Conservation (phyloP, 1,284 basidiomycete species). For the Puccinia brachypodii region DNA sequence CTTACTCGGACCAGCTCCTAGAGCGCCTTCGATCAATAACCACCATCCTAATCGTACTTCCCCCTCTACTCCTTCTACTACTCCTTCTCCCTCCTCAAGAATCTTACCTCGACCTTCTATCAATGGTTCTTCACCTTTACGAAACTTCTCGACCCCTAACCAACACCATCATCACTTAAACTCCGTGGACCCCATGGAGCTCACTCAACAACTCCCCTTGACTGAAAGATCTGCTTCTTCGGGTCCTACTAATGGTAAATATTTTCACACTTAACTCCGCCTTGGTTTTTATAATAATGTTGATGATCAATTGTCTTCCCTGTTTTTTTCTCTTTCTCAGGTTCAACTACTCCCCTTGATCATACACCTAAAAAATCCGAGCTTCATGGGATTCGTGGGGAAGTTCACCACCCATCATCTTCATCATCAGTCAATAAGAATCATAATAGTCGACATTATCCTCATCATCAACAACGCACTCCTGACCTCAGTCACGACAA, state of each 20-base stretch:
- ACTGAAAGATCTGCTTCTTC: neutral
- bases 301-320: neutral
- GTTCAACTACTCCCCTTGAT: neutral
- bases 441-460: too few relatives aligned
- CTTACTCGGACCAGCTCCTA: slow-evolving; percentile 7
- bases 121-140: neutral
- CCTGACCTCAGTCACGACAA: too few relatives aligned
- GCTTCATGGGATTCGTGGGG: too few relatives aligned
- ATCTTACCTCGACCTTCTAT: neutral
- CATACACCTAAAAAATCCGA: too few relatives aligned
- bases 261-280: neutral
- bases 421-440: neutral
- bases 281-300: neutral
- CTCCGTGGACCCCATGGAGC: neutral
- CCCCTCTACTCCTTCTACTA: neutral
- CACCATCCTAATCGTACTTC: neutral
- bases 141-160: neutral
- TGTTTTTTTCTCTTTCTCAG: neutral
- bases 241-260: neutral
- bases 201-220: neutral
- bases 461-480: too few relatives aligned
- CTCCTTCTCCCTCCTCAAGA: neutral
- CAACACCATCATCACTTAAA: neutral
- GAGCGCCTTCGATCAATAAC: neutral
- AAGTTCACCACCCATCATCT: neutral